Evolutionary conservation across 164 flowering plant genomes (phyloP).

Genomic region (Liriodendron chinense): DNA sequence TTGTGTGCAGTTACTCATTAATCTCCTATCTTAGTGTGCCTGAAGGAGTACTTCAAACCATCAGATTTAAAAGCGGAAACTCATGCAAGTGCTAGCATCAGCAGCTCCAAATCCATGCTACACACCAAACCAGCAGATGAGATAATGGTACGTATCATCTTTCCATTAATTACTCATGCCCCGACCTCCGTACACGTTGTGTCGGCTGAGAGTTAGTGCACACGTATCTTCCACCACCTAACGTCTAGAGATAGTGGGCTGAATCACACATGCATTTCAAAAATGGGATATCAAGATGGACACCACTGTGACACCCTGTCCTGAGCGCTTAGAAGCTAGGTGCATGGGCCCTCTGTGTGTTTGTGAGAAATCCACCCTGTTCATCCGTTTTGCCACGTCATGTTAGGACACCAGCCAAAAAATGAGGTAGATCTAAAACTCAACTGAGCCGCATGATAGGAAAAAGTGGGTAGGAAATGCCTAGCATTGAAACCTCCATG

Average conservation of each 20-base stretch:
- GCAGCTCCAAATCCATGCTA: slow-evolving; percentile 45
- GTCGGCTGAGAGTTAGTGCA: neutral
- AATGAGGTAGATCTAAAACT: too few relatives aligned
- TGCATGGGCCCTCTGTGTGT: too few relatives aligned
- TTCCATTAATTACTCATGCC: neutral
- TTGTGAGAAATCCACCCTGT: too few relatives aligned
- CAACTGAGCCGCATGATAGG: too few relatives aligned
- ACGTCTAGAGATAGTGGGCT: neutral
- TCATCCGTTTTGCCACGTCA: too few relatives aligned
- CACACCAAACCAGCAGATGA: slow-evolving; percentile 70
- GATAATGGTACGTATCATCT: slow-evolving; percentile 42
- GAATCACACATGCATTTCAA: neutral
- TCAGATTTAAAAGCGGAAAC: slow-evolving; percentile 25
- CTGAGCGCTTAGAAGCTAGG: too few relatives aligned
- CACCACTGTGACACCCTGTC: neutral
- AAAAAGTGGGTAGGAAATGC: too few relatives aligned
- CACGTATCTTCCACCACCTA: neutral
- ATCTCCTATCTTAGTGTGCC: slow-evolving; percentile 12
- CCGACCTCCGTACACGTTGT: neutral
- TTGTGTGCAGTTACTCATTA: neutral
- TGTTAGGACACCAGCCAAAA: too few relatives aligned
- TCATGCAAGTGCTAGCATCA: slow-evolving; percentile 9
- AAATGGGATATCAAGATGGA: too few relatives aligned
- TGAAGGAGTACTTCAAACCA: slow-evolving; percentile 42
- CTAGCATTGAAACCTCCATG: too few relatives aligned